These are phyloP conservation scores for Stereocaulon alpinum DNA, from an alignment of 495 filamentous ascomycete species.

Conservation along the genomic window DNA sequence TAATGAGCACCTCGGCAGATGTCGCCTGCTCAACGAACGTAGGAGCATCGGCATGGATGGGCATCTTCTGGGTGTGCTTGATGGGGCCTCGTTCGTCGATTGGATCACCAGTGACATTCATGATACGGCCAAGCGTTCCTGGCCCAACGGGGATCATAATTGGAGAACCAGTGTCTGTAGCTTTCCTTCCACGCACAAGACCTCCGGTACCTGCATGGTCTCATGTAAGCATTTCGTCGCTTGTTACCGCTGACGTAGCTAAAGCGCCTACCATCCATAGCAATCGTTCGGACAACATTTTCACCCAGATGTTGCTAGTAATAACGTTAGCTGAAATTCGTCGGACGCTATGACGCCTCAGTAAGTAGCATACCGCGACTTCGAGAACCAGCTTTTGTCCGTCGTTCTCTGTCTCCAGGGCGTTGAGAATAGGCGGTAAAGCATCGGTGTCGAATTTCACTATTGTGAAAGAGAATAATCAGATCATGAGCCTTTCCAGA, in stretches of 20 bases:
- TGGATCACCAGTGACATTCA: conserved; percentile 99
- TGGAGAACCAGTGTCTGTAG: conserved; percentile 80
- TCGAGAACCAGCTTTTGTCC: conserved; percentile 93
- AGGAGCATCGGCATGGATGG: conserved; percentile 92
- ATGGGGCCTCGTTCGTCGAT: conserved; percentile 99
- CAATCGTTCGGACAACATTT: conserved; percentile 98
- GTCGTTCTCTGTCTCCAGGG: conserved; percentile 80
- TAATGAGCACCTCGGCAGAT: conserved; percentile 88
- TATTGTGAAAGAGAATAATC: conserved; percentile 37
- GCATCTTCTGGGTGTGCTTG: conserved; percentile 74
- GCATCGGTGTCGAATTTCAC: conserved; percentile 93
- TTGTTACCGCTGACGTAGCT: conserved; percentile 26
- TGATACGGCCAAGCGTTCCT: conserved; percentile 94
- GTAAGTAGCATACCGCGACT: conserved; percentile 68
- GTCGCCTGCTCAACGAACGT: conserved; percentile 90
- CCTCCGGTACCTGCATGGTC: conserved; percentile 79
- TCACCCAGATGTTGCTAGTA: conserved; percentile 96
- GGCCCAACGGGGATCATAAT: conserved; percentile 96
- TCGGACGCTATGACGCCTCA: neutral
- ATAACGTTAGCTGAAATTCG: conserved; percentile 8
- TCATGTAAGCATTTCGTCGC: neutral
- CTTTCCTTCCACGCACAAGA: conserved; percentile 81
- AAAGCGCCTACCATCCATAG: conserved; percentile 78
- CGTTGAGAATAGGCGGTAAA: conserved; percentile 96
- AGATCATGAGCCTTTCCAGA: conserved; percentile 29